These are phyloP conservation scores for Amanita pallidorosea DNA, from an alignment of 768 basidiomycete genomes.

Conservation along the genomic window DNA sequence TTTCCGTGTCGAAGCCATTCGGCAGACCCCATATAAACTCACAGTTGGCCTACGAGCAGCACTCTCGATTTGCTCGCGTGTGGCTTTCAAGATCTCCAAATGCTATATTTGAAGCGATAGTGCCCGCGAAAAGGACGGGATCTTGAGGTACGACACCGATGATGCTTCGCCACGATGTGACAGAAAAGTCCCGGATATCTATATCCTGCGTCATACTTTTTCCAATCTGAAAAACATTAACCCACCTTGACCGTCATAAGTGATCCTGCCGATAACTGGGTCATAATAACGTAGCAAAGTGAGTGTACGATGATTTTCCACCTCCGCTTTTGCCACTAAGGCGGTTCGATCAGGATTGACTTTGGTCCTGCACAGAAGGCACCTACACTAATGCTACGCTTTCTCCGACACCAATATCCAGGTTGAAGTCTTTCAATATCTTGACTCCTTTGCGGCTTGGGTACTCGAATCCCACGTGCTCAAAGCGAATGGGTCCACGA, in stretches of 20 bases:
- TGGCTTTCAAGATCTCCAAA: constrained; percentile 71
- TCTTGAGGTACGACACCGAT: constrained; percentile 97
- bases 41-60: constrained; percentile 89
- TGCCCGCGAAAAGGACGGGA: constrained; percentile 83
- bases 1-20: constrained; percentile 86
- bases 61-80: constrained; percentile 74
- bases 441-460: constrained; percentile 75
- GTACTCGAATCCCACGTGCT: constrained; percentile 81
- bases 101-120: constrained; percentile 91
- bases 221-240: background rate
- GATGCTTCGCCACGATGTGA: constrained; percentile 76
- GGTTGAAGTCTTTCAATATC: constrained; percentile 73
- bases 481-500: constrained; percentile 68
- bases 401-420: constrained; percentile 75
- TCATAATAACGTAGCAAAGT: constrained; percentile 86
- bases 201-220: constrained; percentile 4
- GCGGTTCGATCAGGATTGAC: background rate
- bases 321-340: constrained; percentile 82
- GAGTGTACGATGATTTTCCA: constrained; percentile 89
- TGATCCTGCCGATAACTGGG: constrained; percentile 71
- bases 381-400: constrained; percentile 88
- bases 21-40: constrained; percentile 95
- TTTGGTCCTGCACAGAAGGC: background rate
- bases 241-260: constrained; percentile 78
- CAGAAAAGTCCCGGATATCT: constrained; percentile 84